These are phyloP conservation scores for Peronospora farinosa DNA, from an alignment of 352 stramenopile species.

Conservation along the genomic window DNA sequence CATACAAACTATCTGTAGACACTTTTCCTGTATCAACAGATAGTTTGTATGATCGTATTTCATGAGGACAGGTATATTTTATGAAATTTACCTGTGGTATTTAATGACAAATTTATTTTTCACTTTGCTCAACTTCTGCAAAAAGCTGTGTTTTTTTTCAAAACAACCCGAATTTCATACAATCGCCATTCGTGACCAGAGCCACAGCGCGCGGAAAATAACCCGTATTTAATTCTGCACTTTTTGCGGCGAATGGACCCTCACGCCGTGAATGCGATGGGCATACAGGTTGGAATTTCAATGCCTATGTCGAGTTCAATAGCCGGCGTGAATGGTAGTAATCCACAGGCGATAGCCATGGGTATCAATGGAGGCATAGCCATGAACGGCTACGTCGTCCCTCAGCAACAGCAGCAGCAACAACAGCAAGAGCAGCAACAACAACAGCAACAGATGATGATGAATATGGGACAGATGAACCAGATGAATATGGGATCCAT, in stretches of 20 bases:
- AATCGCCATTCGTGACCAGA: not conserved
- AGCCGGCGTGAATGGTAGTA: conserved; percentile 25
- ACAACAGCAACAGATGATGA: conserved; percentile 55
- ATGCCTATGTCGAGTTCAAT: conserved; percentile 66
- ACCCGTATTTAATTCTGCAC: conserved; percentile 9
- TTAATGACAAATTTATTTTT: not conserved
- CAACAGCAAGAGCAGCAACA: conserved; percentile 21
- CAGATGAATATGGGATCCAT: conserved; percentile 53
- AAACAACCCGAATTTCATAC: too few relatives aligned
- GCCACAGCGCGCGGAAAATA: conserved; percentile 4
- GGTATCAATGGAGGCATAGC: conserved; percentile 42
- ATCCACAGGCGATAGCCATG: conserved; percentile 43
- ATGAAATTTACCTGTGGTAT: not conserved
- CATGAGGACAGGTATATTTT: too few relatives aligned
- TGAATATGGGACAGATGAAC: conserved; percentile 54
- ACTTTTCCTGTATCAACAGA: not conserved
- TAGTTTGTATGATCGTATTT: not conserved
- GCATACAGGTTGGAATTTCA: conserved; percentile 55
- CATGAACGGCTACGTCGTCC: conserved; percentile 37
- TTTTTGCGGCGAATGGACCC: conserved; percentile 41
- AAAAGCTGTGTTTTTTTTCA: too few relatives aligned
- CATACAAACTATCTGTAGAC: too few relatives aligned
- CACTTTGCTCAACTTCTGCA: too few relatives aligned
- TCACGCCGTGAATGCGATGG: conserved; percentile 58
- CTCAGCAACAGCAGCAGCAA: conserved; percentile 27